Evolutionary conservation across 2,329 filamentous ascomycete species (phyloP), one percentile per base, ranked within the genome.

Genomic region (Tolypocladium tropicale): DNA sequence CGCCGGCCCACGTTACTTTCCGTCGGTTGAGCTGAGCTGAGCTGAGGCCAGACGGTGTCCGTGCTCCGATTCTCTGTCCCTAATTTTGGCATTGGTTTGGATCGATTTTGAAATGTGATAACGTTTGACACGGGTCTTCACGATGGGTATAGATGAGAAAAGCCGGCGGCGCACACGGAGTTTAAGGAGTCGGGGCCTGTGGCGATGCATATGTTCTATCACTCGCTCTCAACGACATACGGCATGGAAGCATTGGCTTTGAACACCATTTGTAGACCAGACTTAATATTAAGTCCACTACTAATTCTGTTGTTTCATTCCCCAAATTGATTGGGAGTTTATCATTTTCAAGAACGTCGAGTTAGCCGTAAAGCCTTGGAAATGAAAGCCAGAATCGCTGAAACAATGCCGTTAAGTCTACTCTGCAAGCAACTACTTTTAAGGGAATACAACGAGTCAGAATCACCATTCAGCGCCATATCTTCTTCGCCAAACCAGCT

Each of bases 1-100:
- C 71, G 89, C 90, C 0, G 93, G 93, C 5, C 88, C 89, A 11
- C 82, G 92, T 58, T 96, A 86, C 70, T 94, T 95, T 65, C 89
- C 90, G 9, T 81, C 85, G 3, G 72, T 85, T 32, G 78, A 86
- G 49, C 67, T 86, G 62, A 86, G 49, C 67, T 86, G 62, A 76
- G 81, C 60, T 89, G 61, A 68, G 49, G n/a, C 25, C 39, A 25
- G 18, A 28, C 28, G 46, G 4, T 0, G n/a, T n/a, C 23, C 4
- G 7, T 12, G n/a, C 5, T 21, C 10, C 21, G 46, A 18, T 21
- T 21, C 18, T 33, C 14, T 33, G 3, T 18, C 46, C 23, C 3
- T 50, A 10, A n/a, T 21, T 48, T 50, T 21, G 46, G 5, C 9
- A 10, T 33, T 12, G 46, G 9, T 21, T 21, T 32, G 28, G 10